These are phyloP conservation scores for Monosporascus sp. DNA, from an alignment of 2,329 filamentous ascomycete genomes.

Conservation along the genomic window DNA sequence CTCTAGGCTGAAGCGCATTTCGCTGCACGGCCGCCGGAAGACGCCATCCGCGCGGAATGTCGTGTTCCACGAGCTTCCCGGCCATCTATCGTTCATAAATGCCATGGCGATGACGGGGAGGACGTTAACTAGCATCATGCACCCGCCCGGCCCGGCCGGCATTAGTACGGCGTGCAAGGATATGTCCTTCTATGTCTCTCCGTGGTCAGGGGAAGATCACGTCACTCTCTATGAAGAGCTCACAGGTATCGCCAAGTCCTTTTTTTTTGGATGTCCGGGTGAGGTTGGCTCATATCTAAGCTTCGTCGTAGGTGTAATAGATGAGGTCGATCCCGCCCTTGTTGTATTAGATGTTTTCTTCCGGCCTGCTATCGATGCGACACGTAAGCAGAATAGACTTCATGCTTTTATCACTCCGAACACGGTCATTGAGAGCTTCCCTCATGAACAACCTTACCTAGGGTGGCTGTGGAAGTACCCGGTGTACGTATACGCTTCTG, in stretches of 20 bases:
- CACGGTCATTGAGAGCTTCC: constrained; percentile 5
- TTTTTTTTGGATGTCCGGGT: too few relatives aligned
- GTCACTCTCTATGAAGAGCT: neutral
- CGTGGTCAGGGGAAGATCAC: neutral
- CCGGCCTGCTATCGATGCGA: constrained; percentile 12
- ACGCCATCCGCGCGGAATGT: constrained; percentile 13
- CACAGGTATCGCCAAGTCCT: too few relatives aligned
- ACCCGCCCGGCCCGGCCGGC: constrained; percentile 11
- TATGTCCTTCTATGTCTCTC: neutral
- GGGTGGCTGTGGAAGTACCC: constrained; percentile 17
- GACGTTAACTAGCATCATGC: constrained; percentile 10
- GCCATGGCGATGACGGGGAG: constrained; percentile 10
- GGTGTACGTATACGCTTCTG: too few relatives aligned
- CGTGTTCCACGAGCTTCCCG: constrained; percentile 12
- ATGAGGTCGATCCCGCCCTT: constrained; percentile 13
- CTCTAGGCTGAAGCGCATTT: constrained; percentile 6
- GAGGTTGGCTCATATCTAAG: neutral
- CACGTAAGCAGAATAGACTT: constrained; percentile 3
- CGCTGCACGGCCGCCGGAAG: constrained; percentile 8
- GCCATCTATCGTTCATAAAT: constrained; percentile 4
- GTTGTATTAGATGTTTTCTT: constrained; percentile 12
- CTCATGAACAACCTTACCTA: constrained; percentile 6
- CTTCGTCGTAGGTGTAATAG: constrained; percentile 4
- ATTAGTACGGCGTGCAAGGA: neutral
- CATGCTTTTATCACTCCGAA: constrained; percentile 11